Conservation (phyloP, 2,329 filamentous ascomycete species). For the Plenodomus lindquistii region DNA sequence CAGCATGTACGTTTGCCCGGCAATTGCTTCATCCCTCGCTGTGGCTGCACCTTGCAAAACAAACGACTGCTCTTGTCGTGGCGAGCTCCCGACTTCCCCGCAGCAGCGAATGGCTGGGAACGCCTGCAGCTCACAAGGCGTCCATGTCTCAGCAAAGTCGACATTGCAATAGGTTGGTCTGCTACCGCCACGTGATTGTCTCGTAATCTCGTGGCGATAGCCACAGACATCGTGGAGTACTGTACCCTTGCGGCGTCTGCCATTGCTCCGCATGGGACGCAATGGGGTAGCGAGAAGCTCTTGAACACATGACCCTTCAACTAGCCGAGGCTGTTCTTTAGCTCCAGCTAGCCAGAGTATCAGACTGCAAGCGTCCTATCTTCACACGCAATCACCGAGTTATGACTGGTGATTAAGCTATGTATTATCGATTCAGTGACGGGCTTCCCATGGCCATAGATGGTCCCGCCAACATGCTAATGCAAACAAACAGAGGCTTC, state of each 20-base stretch:
- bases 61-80: neutral
- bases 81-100: neutral
- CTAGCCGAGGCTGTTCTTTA: neutral
- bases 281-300: neutral
- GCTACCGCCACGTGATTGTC: neutral
- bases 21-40: neutral
- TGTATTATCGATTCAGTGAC: slow-evolving; percentile 20
- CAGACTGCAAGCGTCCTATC: no score
- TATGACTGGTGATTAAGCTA: slow-evolving; percentile 8
- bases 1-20: neutral
- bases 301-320: neutral
- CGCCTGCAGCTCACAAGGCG: neutral
- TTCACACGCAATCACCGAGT: no score
- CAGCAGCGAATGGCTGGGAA: neutral
- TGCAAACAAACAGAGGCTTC: slow-evolving; percentile 12
- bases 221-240: no score
- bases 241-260: neutral
- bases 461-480: slow-evolving; percentile 21
- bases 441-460: slow-evolving; percentile 15
- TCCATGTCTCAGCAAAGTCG: neutral
- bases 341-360: neutral
- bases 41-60: neutral
- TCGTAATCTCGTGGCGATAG: no score
- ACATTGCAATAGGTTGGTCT: neutral
- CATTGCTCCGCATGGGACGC: neutral